Evolutionary conservation across 371 early-diverging fungal genomes (phyloP), one percentile per base, ranked within the genome.

Genomic region (Blakeslea trispora): DNA sequence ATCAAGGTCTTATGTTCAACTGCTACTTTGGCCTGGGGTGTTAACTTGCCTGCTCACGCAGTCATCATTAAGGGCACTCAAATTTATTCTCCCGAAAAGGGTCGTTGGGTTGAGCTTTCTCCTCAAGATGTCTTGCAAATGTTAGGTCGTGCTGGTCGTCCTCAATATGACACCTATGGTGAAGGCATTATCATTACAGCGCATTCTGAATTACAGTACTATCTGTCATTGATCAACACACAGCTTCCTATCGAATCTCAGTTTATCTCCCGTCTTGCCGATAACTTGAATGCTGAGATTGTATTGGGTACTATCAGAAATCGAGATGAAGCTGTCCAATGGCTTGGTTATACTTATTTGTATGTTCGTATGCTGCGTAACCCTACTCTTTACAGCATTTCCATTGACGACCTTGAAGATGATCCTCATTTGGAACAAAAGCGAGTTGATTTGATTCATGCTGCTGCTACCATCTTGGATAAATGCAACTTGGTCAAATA

Each of bases 11-110:
- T 99, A 45, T 93, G 96, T 35, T 95, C 94, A 5, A 99, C 99
- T 10, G 96, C 99, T 14, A 99, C 99, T 0, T 81, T 99, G 46
- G 99, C 99, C 31, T 99, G 99, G 99, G 99, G 99, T 78, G 99
- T 99, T 55, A 99, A 99, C 71, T 84, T 99, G 64, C 99, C 99
- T 22, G 99, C 99, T 15, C 95, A 99, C 71, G 90, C 96, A 2
- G 99, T 99, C 46, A 93, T 99, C 50, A 98, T 99, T 73, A 98
- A 97, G 78, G 99, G 99, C 11, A 99, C 99, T 7, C 95, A 95
- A 68, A 92, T 98, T 58, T 99, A 99, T 71, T 85, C 88, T 21
- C 93, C 96, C 8, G 95, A 97, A 65, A 93, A 91, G 77, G 96
- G 99, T 59, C 77, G 87, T 14, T 98, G 94, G 94, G 82, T 84